phyloP scores from a whole-genome alignment of 805 yeast genomes.

The Diddensiella transvaalensis region DNA sequence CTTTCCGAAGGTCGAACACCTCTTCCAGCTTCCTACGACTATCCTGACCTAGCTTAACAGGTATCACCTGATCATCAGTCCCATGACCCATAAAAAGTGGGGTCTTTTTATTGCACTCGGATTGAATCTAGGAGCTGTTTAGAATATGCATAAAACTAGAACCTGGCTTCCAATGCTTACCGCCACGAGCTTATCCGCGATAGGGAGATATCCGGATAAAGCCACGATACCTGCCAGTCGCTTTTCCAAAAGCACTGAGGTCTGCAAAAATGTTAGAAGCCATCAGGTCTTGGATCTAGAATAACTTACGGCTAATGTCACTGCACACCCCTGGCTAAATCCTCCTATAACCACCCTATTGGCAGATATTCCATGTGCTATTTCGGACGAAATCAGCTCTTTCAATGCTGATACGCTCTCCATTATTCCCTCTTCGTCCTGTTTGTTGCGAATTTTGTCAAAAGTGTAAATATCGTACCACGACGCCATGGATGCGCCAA shows the following conservation, averaged over 20 bases:
- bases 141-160: not conserved
- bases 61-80: slow-evolving; percentile 64
- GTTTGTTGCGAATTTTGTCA: slow-evolving; percentile 28
- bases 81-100: slow-evolving; percentile 93
- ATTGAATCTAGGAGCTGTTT: slow-evolving; percentile 1
- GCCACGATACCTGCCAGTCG: slow-evolving; percentile 77
- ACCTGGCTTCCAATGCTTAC: slow-evolving; percentile 16
- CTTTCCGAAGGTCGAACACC: slow-evolving; percentile 42
- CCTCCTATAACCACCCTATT: slow-evolving; percentile 83
- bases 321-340: slow-evolving; percentile 90
- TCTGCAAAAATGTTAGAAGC: too few species aligned
- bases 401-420: slow-evolving; percentile 31
- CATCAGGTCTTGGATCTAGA: too few species aligned
- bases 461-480: slow-evolving; percentile 77
- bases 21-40: slow-evolving; percentile 44
- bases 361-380: slow-evolving; percentile 35
- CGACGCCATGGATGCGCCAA: slow-evolving; percentile 65
- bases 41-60: slow-evolving; percentile 38
- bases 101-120: slow-evolving; percentile 47
- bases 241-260: slow-evolving; percentile 28
- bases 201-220: slow-evolving; percentile 68
- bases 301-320: slow-evolving; percentile 45
- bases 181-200: slow-evolving; percentile 20
- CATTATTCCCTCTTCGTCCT: slow-evolving; percentile 39
- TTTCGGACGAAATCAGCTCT: slow-evolving; percentile 30